phyloP scores from a whole-genome alignment of 495 filamentous ascomycete species.

The Penicillium coprophilum region DNA sequence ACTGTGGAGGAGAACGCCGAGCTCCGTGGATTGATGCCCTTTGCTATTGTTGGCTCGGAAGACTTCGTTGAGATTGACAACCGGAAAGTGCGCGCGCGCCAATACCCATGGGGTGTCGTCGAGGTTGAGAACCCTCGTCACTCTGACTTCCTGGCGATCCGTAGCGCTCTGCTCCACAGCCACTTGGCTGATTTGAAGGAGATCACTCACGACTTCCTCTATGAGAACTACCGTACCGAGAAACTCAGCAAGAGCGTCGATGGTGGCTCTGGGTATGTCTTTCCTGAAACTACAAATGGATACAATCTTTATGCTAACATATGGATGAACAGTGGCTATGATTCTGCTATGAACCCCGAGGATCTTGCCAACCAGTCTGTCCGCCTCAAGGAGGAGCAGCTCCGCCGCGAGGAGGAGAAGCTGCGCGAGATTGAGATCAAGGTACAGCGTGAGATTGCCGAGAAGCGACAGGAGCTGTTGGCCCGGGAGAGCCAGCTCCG shows the following conservation, averaged over 20 bases:
- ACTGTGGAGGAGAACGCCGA: constrained; percentile 99
- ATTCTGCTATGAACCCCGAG: constrained; percentile 96
- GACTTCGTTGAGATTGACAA: constrained; percentile 92
- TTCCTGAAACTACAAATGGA: background rate
- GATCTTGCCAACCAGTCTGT: constrained; percentile 95
- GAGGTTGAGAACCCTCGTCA: constrained; percentile 99
- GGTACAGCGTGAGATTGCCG: constrained; percentile 99
- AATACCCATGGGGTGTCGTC: constrained; percentile 98
- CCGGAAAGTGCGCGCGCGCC: constrained; percentile 85
- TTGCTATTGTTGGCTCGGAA: constrained; percentile 96
- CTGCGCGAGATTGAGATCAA: constrained; percentile 98
- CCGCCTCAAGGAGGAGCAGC: constrained; percentile 97
- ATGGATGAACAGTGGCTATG: constrained; percentile 39
- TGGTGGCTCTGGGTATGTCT: constrained; percentile 78
- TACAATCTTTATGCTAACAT: constrained; percentile 31
- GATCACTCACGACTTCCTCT: constrained; percentile 99
- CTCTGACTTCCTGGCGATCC: constrained; percentile 96
- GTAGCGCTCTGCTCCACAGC: constrained; percentile 93
- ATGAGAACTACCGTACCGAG: constrained; percentile 99
- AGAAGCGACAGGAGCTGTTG: constrained; percentile 97
- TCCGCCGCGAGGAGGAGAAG: constrained; percentile 98
- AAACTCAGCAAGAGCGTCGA: constrained; percentile 99
- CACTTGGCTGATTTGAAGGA: constrained; percentile 98
- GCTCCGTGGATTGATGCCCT: constrained; percentile 94
- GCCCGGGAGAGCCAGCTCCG: constrained; percentile 97